Evolutionary conservation across 352 stramenopile genomes (phyloP).

Genomic region (Phytophthora macrochlamydospora): DNA sequence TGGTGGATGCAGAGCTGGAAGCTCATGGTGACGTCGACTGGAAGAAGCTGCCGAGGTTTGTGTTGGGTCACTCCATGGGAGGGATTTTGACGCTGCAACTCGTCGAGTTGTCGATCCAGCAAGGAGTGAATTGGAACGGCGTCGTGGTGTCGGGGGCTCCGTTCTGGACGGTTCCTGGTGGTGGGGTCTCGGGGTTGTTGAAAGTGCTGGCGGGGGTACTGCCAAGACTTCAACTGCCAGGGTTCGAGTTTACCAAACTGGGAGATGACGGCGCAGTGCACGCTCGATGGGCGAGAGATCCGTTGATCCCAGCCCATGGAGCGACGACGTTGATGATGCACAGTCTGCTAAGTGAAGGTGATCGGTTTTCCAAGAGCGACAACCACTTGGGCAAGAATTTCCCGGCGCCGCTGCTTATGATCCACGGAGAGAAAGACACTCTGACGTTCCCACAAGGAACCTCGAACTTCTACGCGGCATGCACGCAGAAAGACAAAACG

Average conservation of each 20-base stretch:
- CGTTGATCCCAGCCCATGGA: conserved; percentile 37
- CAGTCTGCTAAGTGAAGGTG: conserved; percentile 32
- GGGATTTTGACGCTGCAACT: conserved; percentile 47
- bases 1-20: conserved; percentile 41
- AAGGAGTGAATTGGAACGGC: conserved; percentile 37
- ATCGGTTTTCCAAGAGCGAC: conserved; percentile 29
- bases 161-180: conserved; percentile 40
- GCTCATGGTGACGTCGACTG: conserved; percentile 39
- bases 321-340: conserved; percentile 29
- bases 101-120: conserved; percentile 21
- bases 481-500: conserved; percentile 47
- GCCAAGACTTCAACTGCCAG: conserved; percentile 37
- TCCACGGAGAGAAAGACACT: conserved; percentile 48
- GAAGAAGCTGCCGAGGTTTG: conserved; percentile 51
- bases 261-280: conserved; percentile 34
- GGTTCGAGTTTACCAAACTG: conserved; percentile 33
- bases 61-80: conserved; percentile 67
- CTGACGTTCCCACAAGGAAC: conserved; percentile 41
- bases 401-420: conserved; percentile 36
- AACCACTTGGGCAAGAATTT: conserved; percentile 29
- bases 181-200: conserved; percentile 17
- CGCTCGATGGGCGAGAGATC: conserved; percentile 38
- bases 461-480: conserved; percentile 40
- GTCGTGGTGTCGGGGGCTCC: conserved; percentile 45
- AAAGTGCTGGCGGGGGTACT: conserved; percentile 31